A percentile compares a stretch with the other conserved stretches of the same genome.
Evolutionary conservation across 805 yeast genomes (phyloP).

Genomic region (Scheffersomyces coipomensis): DNA sequence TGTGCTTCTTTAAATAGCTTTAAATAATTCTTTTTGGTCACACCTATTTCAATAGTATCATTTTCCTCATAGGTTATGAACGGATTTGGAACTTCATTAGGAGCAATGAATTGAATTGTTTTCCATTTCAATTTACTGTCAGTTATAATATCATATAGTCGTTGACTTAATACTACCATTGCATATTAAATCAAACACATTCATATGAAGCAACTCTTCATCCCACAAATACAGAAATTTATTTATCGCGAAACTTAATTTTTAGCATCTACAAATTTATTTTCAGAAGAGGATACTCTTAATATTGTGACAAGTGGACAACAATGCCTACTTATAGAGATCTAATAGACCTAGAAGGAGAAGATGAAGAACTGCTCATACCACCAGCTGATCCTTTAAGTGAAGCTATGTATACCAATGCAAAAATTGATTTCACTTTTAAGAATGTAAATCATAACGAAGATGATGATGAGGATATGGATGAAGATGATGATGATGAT

Average conservation of each 20-base stretch:
- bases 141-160: neutral
- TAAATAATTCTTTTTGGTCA: conserved; percentile 28
- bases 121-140: conserved; percentile 1
- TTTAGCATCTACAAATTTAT: too few relatives aligned
- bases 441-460: conserved; percentile 3
- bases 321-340: conserved; percentile 1
- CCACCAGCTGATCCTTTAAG: conserved; percentile 30
- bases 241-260: too few relatives aligned
- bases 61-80: conserved; percentile 6
- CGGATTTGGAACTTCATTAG: neutral
- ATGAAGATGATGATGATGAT: conserved; percentile 1
- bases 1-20: conserved; percentile 32
- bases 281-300: too few relatives aligned
- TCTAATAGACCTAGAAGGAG: conserved; percentile 1
- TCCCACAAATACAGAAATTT: too few relatives aligned
- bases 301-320: too few relatives aligned
- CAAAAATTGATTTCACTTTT: conserved; percentile 23
- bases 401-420: conserved; percentile 28
- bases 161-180: neutral
- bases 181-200: neutral
- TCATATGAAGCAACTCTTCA: too few relatives aligned
- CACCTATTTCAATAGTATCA: conserved; percentile 26
- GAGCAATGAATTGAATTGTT: conserved; percentile 5
- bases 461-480: conserved; percentile 1
- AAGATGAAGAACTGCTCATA: conserved; percentile 8